Base-by-base conservation (phyloP, 2,329 filamentous ascomycete genomes). In the Apiospora pterosperma region DNA sequence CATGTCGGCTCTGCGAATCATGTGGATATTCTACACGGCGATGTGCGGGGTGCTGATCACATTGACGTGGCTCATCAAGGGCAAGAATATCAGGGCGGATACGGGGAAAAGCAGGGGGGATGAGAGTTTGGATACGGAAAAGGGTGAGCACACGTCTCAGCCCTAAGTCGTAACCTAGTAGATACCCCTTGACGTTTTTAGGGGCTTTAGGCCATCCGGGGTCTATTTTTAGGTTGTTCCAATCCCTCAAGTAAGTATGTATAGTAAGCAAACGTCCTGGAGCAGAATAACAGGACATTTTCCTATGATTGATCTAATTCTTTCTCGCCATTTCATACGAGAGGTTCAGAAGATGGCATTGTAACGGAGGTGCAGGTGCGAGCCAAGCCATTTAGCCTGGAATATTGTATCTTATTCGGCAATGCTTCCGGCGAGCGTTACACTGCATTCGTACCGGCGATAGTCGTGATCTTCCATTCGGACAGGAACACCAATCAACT, bases 21-120 rank as follows among this genome's bases (percentile, higher is more conserved):
- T 63, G 62, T 63, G 62, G 62, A 41, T 55, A 8, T 63, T 63
- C 41, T 63, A 63, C 38, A 63, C 62, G 12, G 62, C 38, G 5
- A 23, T 44, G 23, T 36, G 52, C 38, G 62, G 62, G 16, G 11
- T 63, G 48, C 39, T 67, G 41, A 85, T 75, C 0, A 83, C 84
- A 36, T 80, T 83, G 68, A 87, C 88, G 0, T 85, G 79, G 64
- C 85, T 80, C 14, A 88, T 65, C 1, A 90, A 67, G 64, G 90
- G 88, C 0, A 80, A 82, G 6, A 76, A 86, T 7, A 36, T 38
- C 6, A 61, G n/a, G 28, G 48, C 28, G 28, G 48, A 55, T 7
- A 34, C 48, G 48, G 28, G 28, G 6, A 55, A 55, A 19, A 55
- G 48, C 48, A 55, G 21, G 28, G 25, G 28, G n/a, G 34, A 28